A percentile compares a stretch with the other conserved stretches of the same genome.
These are phyloP conservation scores for Tuber indicum DNA, from an alignment of 495 filamentous ascomycete genomes.

Conservation along the genomic window DNA sequence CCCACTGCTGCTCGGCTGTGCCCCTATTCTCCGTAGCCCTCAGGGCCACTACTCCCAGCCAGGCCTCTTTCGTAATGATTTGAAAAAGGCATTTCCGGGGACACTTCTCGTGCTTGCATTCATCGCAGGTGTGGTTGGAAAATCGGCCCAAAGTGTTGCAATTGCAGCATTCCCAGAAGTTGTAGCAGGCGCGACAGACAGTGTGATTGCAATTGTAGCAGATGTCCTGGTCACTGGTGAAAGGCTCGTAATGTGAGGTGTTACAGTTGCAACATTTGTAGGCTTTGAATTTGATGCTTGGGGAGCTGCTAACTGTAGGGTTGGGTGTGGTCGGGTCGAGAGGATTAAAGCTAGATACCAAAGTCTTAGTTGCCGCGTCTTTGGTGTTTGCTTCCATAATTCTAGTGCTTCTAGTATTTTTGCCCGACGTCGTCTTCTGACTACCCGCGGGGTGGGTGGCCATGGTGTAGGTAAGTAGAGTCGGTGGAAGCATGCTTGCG, in stretches of 20 bases:
- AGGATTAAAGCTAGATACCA: background rate
- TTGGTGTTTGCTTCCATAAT: background rate
- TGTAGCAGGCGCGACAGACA: background rate
- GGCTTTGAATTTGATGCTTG: background rate
- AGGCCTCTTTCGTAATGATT: background rate
- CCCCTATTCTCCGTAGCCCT: background rate
- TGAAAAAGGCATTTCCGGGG: background rate
- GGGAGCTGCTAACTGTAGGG: background rate
- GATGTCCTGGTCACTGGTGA: background rate
- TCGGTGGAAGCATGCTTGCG: background rate
- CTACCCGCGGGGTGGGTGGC: background rate
- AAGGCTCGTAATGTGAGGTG: background rate
- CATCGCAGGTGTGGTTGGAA: background rate
- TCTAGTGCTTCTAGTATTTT: background rate
- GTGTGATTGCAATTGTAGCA: background rate
- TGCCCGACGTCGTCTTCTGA: background rate
- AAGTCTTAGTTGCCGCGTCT: background rate
- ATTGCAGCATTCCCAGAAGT: constrained; percentile 2
- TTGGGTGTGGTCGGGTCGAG: background rate
- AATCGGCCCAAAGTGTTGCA: background rate
- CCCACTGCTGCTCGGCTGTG: background rate
- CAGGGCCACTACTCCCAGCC: background rate
- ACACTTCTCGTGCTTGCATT: background rate
- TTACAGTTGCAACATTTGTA: constrained; percentile 1
- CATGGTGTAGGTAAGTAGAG: background rate